Base-by-base conservation (phyloP, 2,329 filamentous ascomycete species). In the Xylaria arbuscula region DNA sequence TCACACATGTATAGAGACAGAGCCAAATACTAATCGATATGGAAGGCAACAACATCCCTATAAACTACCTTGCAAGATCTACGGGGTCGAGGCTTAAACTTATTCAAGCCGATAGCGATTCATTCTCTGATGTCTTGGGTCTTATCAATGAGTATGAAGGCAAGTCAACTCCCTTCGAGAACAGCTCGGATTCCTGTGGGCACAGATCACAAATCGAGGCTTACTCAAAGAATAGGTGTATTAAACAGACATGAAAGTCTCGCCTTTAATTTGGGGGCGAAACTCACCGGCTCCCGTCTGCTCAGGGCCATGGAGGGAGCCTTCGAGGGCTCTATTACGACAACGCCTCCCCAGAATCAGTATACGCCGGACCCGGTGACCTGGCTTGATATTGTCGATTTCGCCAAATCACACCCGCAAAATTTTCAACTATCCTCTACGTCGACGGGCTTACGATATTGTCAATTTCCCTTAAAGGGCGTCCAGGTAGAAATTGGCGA, bases 311-410 rank as follows among this genome's bases (percentile, higher is more conserved):
- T 97, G 78, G 93, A 97, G 79, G 88, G 92, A 62, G 86, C 95
- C 64, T 97, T 97, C 76, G 93, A 97, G 72, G 92, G 92, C 0
- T 89, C 92, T 24, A 93, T 94, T 69, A 89, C 77, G 62, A 84
- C 80, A 10, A 82, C 73, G 62, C 81, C 78, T 59, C 66, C 85
- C 84, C 74, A 92, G 87, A 79, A 89, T 81, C 76, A 88, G 85
- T 81, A 86, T 38, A 87, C 85, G 4, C 85, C 85, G 6, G 73
- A 79, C 59, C 75, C 78, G 7, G 87, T 96, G 64, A 91, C 89
- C 13, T 97, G 93, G 93, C 84, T 96, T 47, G 93, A 97, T 75
- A 90, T 97, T 61, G 92, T 97, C 72, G 89, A 92, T 72, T 96
- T 94, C 80, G 92, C 93, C 71, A 92, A 92, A 76, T 89, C 89